These are phyloP conservation scores for Urochloa ruziziensis DNA, from an alignment of 176 grass and related monocot genomes.

Conservation along the genomic window DNA sequence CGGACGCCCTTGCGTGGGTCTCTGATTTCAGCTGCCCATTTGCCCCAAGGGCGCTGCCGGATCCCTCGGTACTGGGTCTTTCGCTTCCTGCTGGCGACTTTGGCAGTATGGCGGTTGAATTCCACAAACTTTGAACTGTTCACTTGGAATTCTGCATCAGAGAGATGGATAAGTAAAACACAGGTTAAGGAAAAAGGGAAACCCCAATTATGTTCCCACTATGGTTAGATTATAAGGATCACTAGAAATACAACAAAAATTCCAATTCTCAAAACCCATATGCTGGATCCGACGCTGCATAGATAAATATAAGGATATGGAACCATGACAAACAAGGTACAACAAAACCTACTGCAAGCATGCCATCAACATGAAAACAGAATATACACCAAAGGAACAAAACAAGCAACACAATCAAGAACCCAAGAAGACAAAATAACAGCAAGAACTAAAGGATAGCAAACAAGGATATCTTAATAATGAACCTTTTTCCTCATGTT, in stretches of 20 bases:
- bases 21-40: slow-evolving; percentile 89
- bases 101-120: neutral
- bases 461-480: neutral
- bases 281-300: neutral
- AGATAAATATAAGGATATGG: neutral
- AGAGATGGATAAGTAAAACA: neutral
- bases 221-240: neutral
- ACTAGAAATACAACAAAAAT: neutral
- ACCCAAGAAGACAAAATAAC: neutral
- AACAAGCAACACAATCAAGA: neutral
- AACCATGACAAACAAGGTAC: neutral
- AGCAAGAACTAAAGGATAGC: neutral
- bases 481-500: slow-evolving; percentile 15
- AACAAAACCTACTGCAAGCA: neutral
- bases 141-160: neutral
- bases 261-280: neutral
- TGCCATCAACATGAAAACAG: neutral
- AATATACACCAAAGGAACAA: neutral
- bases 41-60: slow-evolving; percentile 66
- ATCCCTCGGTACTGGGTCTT: slow-evolving; percentile 66
- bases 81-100: slow-evolving; percentile 41
- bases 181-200: neutral
- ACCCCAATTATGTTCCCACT: neutral
- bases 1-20: slow-evolving; percentile 76
- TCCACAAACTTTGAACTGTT: neutral